A percentile compares a stretch with the other conserved stretches of the same genome.
These are phyloP conservation scores for Aspergillus felis DNA, from an alignment of 2,329 filamentous ascomycete genomes.

Conservation along the genomic window DNA sequence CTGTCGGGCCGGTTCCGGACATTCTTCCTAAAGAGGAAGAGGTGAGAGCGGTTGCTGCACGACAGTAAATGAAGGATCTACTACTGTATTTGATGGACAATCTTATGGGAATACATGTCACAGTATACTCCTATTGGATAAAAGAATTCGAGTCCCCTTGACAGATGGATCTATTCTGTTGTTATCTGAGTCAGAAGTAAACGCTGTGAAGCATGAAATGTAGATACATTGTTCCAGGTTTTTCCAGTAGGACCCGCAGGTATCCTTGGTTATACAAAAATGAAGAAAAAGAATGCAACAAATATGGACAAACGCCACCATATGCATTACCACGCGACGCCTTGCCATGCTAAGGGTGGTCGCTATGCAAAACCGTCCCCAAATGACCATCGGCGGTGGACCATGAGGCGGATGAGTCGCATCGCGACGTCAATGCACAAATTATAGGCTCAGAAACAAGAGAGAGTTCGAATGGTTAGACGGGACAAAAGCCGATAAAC, in stretches of 20 bases:
- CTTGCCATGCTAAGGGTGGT: conserved; percentile 30
- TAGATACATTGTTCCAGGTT: conserved; percentile 6
- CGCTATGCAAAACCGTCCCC: conserved; percentile 8
- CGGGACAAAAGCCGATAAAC: conserved; percentile 5
- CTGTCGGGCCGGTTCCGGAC: conserved; percentile 77
- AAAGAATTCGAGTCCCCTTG: neutral
- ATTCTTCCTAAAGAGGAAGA: conserved; percentile 76
- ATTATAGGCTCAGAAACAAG: conserved; percentile 2
- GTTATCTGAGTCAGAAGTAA: neutral
- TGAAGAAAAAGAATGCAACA: conserved; percentile 10
- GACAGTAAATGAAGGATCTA: neutral
- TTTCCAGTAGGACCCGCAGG: conserved; percentile 3
- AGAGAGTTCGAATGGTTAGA: conserved; percentile 1
- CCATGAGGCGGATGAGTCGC: neutral
- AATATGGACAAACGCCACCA: conserved; percentile 19
- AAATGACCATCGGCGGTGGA: conserved; percentile 1
- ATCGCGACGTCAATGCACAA: neutral
- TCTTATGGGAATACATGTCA: no score
- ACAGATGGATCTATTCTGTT: neutral
- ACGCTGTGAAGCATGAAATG: conserved; percentile 2
- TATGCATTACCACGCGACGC: conserved; percentile 28
- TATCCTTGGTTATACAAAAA: conserved; percentile 1
- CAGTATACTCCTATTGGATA: neutral
- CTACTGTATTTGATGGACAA: neutral
- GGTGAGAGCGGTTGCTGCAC: conserved; percentile 46